A percentile compares a stretch with the other conserved stretches of the same genome.
Conservation (phyloP, 345 rosid genomes). For the Carallia brachiata region DNA sequence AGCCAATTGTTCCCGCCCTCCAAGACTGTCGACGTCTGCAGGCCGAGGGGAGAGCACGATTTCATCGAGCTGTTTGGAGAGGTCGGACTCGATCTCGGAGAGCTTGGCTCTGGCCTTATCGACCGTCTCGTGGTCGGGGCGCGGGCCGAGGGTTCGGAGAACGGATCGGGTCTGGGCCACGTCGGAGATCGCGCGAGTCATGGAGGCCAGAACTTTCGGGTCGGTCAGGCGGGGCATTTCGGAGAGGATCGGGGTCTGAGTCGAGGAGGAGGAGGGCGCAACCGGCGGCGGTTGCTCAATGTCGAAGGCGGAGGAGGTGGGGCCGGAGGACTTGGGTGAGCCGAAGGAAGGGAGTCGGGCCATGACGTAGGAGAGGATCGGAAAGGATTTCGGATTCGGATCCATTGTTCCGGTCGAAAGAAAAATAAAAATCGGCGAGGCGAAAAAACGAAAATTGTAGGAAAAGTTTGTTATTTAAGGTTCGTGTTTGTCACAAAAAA, state of each 20-base stretch:
- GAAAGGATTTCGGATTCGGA: conserved; percentile 64
- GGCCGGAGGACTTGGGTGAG: conserved; percentile 9
- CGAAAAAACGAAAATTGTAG: too few relatives aligned
- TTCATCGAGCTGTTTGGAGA: conserved; percentile 70
- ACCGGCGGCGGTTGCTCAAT: conserved; percentile 28
- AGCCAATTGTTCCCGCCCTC: conserved; percentile 52
- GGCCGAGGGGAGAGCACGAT: conserved; percentile 66
- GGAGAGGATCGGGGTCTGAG: conserved; percentile 1
- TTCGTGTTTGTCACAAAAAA: too few relatives aligned
- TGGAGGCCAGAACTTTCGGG: conserved; percentile 69
- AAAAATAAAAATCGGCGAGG: too few relatives aligned
- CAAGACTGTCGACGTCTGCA: conserved; percentile 41
- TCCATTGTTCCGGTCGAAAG: conserved; percentile 42
- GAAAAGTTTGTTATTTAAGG: too few relatives aligned
- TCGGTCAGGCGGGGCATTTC: conserved; percentile 64
- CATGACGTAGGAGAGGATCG: conserved; percentile 89
- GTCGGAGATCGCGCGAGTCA: conserved; percentile 68
- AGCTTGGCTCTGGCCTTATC: conserved; percentile 66
- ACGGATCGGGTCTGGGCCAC: conserved; percentile 82
- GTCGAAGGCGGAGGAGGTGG: conserved; percentile 37
- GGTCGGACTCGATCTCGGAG: conserved; percentile 50
- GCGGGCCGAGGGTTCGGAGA: conserved; percentile 76
- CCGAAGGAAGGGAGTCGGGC: conserved; percentile 64
- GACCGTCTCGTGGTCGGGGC: conserved; percentile 90
- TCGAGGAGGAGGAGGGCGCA: conserved; percentile 26